These are phyloP conservation scores for Halophytophthora polymorphica DNA, from an alignment of 352 stramenopile species.

Conservation along the genomic window DNA sequence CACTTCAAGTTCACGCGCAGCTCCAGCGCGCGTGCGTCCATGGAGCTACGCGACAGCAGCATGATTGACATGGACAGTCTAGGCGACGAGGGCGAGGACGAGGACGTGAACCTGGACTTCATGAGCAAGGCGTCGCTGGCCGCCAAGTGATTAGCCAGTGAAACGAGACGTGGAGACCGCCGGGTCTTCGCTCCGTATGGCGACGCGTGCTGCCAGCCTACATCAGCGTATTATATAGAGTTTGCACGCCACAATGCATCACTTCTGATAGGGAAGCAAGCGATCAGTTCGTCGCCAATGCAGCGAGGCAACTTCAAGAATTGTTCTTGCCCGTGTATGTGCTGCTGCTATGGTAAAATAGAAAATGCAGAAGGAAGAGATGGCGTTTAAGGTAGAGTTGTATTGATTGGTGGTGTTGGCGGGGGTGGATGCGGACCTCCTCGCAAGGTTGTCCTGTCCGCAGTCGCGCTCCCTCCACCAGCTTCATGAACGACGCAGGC, in stretches of 20 bases:
- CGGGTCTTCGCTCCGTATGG: too few species aligned
- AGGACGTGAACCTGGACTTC: slow-evolving; percentile 83
- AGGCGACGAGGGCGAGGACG: slow-evolving; percentile 43
- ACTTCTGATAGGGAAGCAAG: too few species aligned
- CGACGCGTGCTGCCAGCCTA: too few species aligned
- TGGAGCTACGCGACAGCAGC: slow-evolving; percentile 27
- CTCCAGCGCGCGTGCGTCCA: slow-evolving; percentile 25
- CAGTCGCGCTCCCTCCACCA: neutral
- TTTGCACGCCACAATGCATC: too few species aligned
- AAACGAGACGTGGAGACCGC: too few species aligned
- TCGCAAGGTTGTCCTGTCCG: neutral
- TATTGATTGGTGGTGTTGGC: slow-evolving; percentile 2
- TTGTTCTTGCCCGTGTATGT: slow-evolving; percentile 15
- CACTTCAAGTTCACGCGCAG: slow-evolving; percentile 40
- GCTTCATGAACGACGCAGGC: neutral
- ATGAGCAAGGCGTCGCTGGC: slow-evolving; percentile 43
- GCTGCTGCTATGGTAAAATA: neutral
- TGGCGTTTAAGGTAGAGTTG: slow-evolving; percentile 1
- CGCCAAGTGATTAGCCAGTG: neutral
- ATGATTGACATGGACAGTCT: slow-evolving; percentile 31
- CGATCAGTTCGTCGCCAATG: too few species aligned
- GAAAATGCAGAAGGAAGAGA: too few species aligned
- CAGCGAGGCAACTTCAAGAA: slow-evolving; percentile 9
- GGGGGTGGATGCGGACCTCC: too few species aligned
- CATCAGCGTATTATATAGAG: too few species aligned